Evolutionary conservation across 2,329 filamentous ascomycete genomes (phyloP).

Genomic region (Exophiala sp.): DNA sequence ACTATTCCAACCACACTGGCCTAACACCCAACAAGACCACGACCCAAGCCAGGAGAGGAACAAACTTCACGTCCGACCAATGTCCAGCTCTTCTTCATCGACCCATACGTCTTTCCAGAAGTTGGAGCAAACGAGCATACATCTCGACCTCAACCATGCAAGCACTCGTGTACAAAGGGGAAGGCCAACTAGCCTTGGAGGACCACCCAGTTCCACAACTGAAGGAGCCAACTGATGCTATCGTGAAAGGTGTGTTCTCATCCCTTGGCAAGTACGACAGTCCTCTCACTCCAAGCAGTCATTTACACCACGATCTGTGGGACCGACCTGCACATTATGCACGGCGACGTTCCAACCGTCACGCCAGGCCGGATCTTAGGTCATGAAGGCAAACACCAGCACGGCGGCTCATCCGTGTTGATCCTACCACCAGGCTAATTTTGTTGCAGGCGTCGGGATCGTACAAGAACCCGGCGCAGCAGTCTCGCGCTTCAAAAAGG

Average conservation of each 20-base stretch:
- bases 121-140: not conserved
- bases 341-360: constrained; percentile 52
- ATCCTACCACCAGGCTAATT: no score
- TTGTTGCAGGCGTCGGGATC: constrained; percentile 39
- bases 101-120: not conserved
- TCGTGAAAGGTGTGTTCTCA: constrained; percentile 38
- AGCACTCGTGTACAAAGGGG: constrained; percentile 45
- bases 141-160: constrained; percentile 38
- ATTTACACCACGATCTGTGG: constrained; percentile 52
- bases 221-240: constrained; percentile 45
- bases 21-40: no score
- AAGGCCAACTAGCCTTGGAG: constrained; percentile 36
- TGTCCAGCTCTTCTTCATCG: no score
- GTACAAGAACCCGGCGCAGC: constrained; percentile 44
- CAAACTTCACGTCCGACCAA: not conserved
- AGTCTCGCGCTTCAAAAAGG: constrained; percentile 46
- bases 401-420: not conserved
- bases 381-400: constrained; percentile 45
- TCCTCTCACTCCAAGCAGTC: not conserved
- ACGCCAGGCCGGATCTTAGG: constrained; percentile 48
- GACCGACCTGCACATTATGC: constrained; percentile 55
- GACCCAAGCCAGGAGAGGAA: not conserved
- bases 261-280: not conserved
- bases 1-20: no score
- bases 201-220: constrained; percentile 44